A percentile compares a stretch with the other conserved stretches of the same genome.
Evolutionary conservation across 129 eudicot genomes (phyloP).

Genomic region (Gnaphalium uliginosum): DNA sequence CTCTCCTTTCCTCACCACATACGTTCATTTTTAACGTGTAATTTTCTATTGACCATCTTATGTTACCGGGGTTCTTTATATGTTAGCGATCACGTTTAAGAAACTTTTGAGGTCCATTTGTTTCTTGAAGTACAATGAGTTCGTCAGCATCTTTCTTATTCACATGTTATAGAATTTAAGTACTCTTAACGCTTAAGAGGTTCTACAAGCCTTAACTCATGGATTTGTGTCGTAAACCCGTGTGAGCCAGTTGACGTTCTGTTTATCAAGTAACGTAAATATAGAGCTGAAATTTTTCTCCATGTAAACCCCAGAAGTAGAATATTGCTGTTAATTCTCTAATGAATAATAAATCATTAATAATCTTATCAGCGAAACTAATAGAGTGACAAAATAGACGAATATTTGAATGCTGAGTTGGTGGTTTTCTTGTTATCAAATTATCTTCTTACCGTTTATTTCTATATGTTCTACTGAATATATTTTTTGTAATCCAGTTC

Average conservation of each 20-base stretch:
- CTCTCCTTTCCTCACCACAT: background rate
- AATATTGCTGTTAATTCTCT: background rate
- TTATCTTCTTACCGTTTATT: background rate
- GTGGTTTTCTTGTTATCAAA: slow-evolving; percentile 8
- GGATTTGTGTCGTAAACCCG: background rate
- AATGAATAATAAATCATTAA: background rate
- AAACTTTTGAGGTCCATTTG: background rate
- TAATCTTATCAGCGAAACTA: slow-evolving; percentile 3
- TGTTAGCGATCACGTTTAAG: background rate
- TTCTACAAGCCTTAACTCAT: background rate
- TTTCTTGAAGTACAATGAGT: background rate
- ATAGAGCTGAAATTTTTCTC: background rate
- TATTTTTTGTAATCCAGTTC: background rate
- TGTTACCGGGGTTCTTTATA: background rate
- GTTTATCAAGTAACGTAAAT: background rate
- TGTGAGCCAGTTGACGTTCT: background rate
- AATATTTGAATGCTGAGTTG: slow-evolving; percentile 10
- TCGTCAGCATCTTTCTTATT: background rate
- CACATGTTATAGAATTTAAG: background rate
- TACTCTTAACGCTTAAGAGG: background rate
- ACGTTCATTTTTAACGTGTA: too few species aligned
- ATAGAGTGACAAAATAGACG: background rate
- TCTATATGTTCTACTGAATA: background rate
- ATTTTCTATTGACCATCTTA: background rate
- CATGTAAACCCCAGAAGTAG: background rate